Conservation (phyloP, 306 rosid genomes). For the Fagus crenata region DNA sequence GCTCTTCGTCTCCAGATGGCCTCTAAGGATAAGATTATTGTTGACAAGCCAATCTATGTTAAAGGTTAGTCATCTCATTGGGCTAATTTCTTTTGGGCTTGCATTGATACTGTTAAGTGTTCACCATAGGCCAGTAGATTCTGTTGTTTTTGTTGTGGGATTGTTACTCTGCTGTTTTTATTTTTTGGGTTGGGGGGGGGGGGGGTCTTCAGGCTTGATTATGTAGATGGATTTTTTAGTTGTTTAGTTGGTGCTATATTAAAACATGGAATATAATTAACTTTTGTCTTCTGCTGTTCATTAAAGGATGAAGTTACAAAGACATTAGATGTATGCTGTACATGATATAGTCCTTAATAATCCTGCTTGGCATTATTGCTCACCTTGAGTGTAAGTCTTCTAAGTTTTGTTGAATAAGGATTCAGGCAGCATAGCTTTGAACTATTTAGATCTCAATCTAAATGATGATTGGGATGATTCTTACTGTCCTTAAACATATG, state of each 20-base stretch:
- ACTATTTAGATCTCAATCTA: background rate
- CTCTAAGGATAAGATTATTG: conserved; percentile 85
- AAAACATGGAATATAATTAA: background rate
- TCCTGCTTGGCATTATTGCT: conserved; percentile 2
- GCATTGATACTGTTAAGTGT: conserved; percentile 5
- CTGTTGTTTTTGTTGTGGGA: background rate
- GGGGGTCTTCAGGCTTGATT: background rate
- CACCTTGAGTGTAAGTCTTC: no score
- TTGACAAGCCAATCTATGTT: conserved; percentile 84
- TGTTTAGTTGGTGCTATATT: background rate
- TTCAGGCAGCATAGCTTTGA: background rate
- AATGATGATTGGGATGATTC: background rate
- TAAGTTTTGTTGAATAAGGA: background rate
- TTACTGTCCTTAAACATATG: background rate
- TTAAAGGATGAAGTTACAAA: background rate
- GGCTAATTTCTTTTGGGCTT: conserved; percentile 7
- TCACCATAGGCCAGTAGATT: background rate
- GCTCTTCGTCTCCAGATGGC: conserved; percentile 98
- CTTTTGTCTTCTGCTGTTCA: background rate
- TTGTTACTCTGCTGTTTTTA: background rate
- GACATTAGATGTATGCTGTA: background rate
- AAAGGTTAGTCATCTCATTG: conserved; percentile 63
- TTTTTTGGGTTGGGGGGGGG: background rate
- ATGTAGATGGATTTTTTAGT: conserved; percentile 1
- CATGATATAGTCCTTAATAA: background rate